Percentiles rank a stretch among this genome's conserved stretches.
phyloP scores from a whole-genome alignment of 352 stramenopile genomes.

The Globisporangium cylindrosporum region DNA sequence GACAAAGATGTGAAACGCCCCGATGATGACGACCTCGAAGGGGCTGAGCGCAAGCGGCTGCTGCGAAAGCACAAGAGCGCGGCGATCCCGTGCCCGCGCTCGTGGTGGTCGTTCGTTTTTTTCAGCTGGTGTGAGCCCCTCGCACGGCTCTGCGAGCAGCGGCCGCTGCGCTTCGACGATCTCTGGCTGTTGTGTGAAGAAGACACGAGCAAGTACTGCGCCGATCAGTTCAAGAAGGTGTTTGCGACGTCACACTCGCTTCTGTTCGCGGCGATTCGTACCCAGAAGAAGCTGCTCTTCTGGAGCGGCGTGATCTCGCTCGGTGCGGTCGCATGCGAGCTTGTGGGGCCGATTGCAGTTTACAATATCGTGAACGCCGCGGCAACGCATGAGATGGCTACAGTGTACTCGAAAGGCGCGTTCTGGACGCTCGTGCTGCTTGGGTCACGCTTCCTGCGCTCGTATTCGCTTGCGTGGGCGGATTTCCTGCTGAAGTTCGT shows the following conservation, averaged over 20 bases:
- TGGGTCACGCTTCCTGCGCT: conserved; percentile 28
- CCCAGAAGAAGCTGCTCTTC: conserved; percentile 22
- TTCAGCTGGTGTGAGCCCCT: conserved; percentile 35
- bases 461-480: conserved; percentile 28
- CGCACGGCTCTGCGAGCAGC: conserved; percentile 20
- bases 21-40: neutral
- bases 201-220: conserved; percentile 23
- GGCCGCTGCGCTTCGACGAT: conserved; percentile 27
- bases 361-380: conserved; percentile 27
- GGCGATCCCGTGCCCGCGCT: neutral
- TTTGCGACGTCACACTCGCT: conserved; percentile 22
- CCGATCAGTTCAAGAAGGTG: conserved; percentile 19
- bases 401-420: conserved; percentile 24
- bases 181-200: conserved; percentile 30
- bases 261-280: conserved; percentile 21
- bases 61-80: neutral
- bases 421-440: conserved; percentile 32
- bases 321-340: conserved; percentile 26
- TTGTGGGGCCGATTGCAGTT: conserved; percentile 27
- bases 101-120: conserved; percentile 30
- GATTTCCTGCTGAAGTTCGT: conserved; percentile 31
- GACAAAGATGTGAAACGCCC: neutral
- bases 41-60: neutral
- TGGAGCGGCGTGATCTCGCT: conserved; percentile 31
- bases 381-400: conserved; percentile 19